A percentile compares a stretch with the other conserved stretches of the same genome.
Evolutionary conservation across 2,329 filamentous ascomycete genomes (phyloP).

Genomic region (Dactylellina cionopaga): DNA sequence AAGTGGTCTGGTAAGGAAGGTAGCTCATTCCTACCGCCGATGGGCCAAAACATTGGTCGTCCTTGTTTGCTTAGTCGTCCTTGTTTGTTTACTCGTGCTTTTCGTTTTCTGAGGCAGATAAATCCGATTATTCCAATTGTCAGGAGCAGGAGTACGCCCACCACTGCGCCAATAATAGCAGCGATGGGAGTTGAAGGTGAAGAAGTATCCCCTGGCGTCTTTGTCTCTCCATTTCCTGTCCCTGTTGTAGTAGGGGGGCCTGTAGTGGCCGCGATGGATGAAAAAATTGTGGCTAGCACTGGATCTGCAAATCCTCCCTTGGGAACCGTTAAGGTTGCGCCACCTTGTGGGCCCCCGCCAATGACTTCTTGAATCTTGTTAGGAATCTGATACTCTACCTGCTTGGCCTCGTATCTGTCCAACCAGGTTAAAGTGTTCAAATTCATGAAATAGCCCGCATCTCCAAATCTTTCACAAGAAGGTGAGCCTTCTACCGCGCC

Average conservation of each 20-base stretch:
- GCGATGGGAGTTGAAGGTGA: neutral
- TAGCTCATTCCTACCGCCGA: neutral
- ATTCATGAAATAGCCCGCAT: slow-evolving; percentile 3
- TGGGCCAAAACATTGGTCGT: neutral
- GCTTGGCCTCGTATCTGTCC: neutral
- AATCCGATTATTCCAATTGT: slow-evolving; percentile 1
- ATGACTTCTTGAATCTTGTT: slow-evolving; percentile 5
- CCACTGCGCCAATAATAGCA: slow-evolving; percentile 6
- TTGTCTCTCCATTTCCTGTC: neutral
- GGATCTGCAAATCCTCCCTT: slow-evolving; percentile 8
- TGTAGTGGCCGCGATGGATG: neutral
- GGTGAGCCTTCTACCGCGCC: neutral
- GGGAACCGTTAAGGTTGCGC: slow-evolving; percentile 8
- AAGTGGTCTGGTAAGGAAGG: neutral
- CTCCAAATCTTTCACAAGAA: too few relatives aligned
- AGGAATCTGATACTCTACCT: slow-evolving; percentile 1
- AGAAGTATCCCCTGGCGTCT: neutral
- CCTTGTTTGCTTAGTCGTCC: too few relatives aligned
- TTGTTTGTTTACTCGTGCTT: too few relatives aligned
- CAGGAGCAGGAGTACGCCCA: neutral
- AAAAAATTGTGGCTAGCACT: neutral
- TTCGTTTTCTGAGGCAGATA: neutral
- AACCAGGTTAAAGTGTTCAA: slow-evolving; percentile 4
- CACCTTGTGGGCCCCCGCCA: slow-evolving; percentile 2
- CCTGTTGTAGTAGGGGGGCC: neutral